These are phyloP conservation scores for Ceratocystis huliohia DNA, from an alignment of 2,329 filamentous ascomycete species.

Conservation along the genomic window DNA sequence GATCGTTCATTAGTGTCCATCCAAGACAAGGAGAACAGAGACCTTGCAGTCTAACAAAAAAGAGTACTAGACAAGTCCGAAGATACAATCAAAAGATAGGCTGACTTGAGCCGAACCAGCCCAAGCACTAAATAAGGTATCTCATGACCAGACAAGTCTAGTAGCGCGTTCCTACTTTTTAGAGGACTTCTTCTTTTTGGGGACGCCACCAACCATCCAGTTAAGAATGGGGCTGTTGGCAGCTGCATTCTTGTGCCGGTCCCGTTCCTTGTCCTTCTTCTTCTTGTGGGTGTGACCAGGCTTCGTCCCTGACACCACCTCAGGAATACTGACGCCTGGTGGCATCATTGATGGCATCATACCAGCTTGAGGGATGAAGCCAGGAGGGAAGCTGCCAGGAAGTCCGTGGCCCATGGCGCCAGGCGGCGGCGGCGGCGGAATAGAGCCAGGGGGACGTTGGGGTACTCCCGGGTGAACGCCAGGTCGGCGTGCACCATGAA, in stretches of 20 bases:
- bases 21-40: neutral
- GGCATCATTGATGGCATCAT: conserved; percentile 8
- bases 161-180: conserved; percentile 6
- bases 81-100: neutral
- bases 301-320: neutral
- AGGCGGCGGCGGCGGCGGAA: conserved; percentile 14
- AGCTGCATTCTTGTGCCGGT: neutral
- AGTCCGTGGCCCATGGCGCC: neutral
- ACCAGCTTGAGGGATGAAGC: neutral
- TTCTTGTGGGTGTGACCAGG: neutral
- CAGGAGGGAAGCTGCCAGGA: neutral
- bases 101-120: neutral
- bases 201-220: neutral
- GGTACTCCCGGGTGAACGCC: neutral
- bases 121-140: neutral
- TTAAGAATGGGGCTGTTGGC: neutral
- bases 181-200: conserved; percentile 11
- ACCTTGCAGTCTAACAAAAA: neutral
- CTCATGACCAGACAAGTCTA: conserved; percentile 7
- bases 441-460: neutral
- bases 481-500: neutral
- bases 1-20: neutral
- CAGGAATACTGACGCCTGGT: neutral
- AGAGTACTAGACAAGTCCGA: conserved; percentile 1
- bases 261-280: neutral